Evolutionary conservation across 768 basidiomycete species (phyloP).

Genomic region (Auricularia auricula-judae): DNA sequence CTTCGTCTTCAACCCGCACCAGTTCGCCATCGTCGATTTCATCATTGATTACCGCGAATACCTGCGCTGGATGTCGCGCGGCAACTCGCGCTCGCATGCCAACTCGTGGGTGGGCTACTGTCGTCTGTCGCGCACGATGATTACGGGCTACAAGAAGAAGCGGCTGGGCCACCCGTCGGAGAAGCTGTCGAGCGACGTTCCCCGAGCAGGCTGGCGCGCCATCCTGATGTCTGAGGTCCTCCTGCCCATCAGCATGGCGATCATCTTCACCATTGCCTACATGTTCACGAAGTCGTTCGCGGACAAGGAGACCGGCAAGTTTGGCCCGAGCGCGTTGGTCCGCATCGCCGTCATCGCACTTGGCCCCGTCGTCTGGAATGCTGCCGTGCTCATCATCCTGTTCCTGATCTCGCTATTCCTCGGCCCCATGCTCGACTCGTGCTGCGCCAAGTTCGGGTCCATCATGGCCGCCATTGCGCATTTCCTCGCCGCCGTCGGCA

Average conservation of each 20-base stretch:
- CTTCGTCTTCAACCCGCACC: conserved; percentile 99
- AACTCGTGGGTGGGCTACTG: conserved; percentile 99
- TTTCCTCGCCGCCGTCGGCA: conserved; percentile 66
- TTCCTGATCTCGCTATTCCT: conserved; percentile 89
- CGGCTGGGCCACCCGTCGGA: conserved; percentile 93
- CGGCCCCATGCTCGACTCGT: conserved; percentile 78
- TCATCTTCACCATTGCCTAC: conserved; percentile 58
- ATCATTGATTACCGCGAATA: conserved; percentile 97
- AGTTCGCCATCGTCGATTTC: conserved; percentile 95
- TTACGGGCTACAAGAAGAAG: conserved; percentile 99
- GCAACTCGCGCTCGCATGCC: conserved; percentile 92
- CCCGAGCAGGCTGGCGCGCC: conserved; percentile 85
- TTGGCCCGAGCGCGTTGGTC: conserved; percentile 74
- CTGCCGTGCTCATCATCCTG: conserved; percentile 70
- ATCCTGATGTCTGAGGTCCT: conserved; percentile 82
- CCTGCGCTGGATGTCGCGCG: conserved; percentile 97
- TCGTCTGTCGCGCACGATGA: conserved; percentile 92
- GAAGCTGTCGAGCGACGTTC: conserved; percentile 84
- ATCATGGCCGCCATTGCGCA: conserved; percentile 89
- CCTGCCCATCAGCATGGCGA: conserved; percentile 76
- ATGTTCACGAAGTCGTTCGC: conserved; percentile 83
- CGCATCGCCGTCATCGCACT: conserved; percentile 88
- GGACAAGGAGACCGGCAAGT: conserved; percentile 36
- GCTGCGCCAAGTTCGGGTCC: conserved; percentile 84
- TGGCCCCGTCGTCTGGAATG: conserved; percentile 95